Evolutionary conservation across 768 basidiomycete species (phyloP).

Genomic region (Suillus sp.): DNA sequence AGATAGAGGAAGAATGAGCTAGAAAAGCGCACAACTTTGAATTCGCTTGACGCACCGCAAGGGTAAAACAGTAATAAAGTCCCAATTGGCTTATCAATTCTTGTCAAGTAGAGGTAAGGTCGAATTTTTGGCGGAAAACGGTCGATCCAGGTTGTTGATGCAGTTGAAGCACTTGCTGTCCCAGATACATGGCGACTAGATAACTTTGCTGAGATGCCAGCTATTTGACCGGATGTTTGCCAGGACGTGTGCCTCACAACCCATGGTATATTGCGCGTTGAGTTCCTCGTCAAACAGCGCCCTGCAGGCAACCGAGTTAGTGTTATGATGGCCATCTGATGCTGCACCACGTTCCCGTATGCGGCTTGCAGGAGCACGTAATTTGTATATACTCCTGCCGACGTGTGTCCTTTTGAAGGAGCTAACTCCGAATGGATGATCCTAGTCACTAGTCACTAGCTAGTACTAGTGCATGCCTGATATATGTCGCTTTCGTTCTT

Average conservation of each 20-base stretch:
- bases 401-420: background rate
- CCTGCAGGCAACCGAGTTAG: background rate
- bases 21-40: background rate
- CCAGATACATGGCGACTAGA: constrained; percentile 21
- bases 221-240: background rate
- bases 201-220: background rate
- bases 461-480: background rate
- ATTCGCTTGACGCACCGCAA: constrained; percentile 63
- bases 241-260: background rate
- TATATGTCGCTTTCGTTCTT: background rate
- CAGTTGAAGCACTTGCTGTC: constrained; percentile 11
- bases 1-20: background rate
- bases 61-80: constrained; percentile 91
- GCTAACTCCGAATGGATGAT: no score
- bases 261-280: background rate
- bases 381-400: background rate
- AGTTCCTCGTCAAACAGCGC: background rate
- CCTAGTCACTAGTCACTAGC: no score
- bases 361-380: no score
- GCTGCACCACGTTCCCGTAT: background rate
- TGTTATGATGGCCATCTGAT: background rate
- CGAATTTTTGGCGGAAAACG: constrained; percentile 55
- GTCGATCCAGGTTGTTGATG: constrained; percentile 63
- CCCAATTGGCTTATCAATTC: constrained; percentile 96
- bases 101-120: constrained; percentile 85